A percentile compares a stretch with the other conserved stretches of the same genome.
Evolutionary conservation across 805 yeast genomes (phyloP).

Genomic region (Cyberlindnera americana): DNA sequence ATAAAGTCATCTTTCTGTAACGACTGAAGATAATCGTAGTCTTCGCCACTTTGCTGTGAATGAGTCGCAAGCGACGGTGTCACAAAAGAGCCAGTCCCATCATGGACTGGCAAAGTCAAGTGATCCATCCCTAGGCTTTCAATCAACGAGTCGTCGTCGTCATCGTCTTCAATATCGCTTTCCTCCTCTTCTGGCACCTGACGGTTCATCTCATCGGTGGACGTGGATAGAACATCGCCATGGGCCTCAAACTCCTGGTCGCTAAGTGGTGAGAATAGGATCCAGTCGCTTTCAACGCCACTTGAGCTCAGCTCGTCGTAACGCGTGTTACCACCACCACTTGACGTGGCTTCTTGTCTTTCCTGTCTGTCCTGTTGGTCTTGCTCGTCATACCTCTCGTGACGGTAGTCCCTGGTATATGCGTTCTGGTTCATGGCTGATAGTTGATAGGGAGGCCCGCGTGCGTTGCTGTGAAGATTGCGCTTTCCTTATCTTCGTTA

Average conservation of each 20-base stretch:
- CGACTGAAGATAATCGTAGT: conserved; percentile 11
- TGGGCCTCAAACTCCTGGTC: conserved; percentile 7
- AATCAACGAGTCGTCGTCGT: conserved; percentile 27
- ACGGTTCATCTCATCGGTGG: conserved; percentile 7
- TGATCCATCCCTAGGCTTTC: conserved; percentile 20
- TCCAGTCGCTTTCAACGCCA: conserved; percentile 27
- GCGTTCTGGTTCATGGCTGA: conserved; percentile 13
- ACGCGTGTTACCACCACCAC: conserved; percentile 2
- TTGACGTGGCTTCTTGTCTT: conserved; percentile 5
- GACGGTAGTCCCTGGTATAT: conserved; percentile 3
- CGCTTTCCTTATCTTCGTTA: no score
- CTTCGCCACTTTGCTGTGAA: conserved; percentile 2
- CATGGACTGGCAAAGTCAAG: conserved; percentile 12
- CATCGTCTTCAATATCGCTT: conserved; percentile 17
- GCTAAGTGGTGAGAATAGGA: conserved; percentile 24
- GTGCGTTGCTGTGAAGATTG: no score
- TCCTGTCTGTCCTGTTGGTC: no score
- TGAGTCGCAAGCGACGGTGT: not conserved
- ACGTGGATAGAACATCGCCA: conserved; percentile 21
- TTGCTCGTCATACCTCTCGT: no score
- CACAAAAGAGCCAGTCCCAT: conserved; percentile 17
- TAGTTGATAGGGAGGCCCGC: no score
- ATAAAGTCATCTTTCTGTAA: conserved; percentile 21
- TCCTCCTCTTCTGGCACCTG: conserved; percentile 8
- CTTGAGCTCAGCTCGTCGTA: conserved; percentile 24